phyloP scores from a whole-genome alignment of 371 early-diverging fungal species.

The Rhizomucor pusillus region DNA sequence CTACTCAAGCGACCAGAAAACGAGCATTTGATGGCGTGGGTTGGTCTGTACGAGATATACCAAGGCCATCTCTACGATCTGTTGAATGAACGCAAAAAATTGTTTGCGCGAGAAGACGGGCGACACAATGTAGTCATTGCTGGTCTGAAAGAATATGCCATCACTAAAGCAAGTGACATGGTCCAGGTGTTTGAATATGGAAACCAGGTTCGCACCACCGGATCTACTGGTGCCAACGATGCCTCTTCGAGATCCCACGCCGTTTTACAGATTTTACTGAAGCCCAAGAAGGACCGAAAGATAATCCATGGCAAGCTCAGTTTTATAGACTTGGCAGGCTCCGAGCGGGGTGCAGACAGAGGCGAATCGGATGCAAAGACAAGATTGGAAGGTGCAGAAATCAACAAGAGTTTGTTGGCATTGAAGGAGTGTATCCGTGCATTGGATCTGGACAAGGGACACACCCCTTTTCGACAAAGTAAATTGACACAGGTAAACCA shows the following conservation, averaged over 20 bases:
- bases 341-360: conserved; percentile 98
- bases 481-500: conserved; percentile 86
- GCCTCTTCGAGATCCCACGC: conserved; percentile 98
- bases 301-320: conserved; percentile 82
- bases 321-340: conserved; percentile 99
- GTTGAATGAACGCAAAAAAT: conserved; percentile 80
- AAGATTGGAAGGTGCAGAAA: conserved; percentile 98
- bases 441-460: conserved; percentile 88
- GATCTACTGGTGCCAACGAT: conserved; percentile 87
- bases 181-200: conserved; percentile 93
- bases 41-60: conserved; percentile 97
- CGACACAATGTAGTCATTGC: conserved; percentile 89
- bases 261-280: conserved; percentile 86
- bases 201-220: conserved; percentile 83
- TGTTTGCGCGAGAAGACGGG: conserved; percentile 94
- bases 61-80: conserved; percentile 95
- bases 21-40: conserved; percentile 72
- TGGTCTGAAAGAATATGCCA: conserved; percentile 80
- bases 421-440: conserved; percentile 98
- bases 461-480: conserved; percentile 96
- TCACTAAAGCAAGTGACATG: conserved; percentile 72
- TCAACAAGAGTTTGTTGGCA: conserved; percentile 97
- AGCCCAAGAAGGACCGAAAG: conserved; percentile 54
- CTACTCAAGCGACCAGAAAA: conserved; percentile 67
- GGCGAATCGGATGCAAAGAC: conserved; percentile 90